Evolutionary conservation across 768 basidiomycete genomes (phyloP).

Genomic region (Lactarius quietus): DNA sequence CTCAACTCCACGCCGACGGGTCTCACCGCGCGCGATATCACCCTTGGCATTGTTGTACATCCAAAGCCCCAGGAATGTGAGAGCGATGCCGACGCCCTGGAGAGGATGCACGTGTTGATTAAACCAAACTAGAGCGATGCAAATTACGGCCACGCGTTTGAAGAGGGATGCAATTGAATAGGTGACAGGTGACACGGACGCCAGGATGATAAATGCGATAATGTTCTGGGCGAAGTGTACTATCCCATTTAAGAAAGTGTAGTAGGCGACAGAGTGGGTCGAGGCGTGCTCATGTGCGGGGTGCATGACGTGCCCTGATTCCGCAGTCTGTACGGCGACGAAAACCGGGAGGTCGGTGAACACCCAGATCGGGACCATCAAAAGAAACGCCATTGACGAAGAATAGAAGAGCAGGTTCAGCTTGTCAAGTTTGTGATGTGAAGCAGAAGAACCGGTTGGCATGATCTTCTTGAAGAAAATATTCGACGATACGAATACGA

Average conservation of each 20-base stretch:
- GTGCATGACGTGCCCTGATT: constrained; percentile 43
- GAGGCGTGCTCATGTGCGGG: constrained; percentile 44
- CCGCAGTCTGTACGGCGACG: constrained; percentile 40
- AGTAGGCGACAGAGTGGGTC: constrained; percentile 66
- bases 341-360: constrained; percentile 81
- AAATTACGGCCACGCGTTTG: constrained; percentile 97
- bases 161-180: constrained; percentile 98
- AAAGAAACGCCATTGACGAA: constrained; percentile 85
- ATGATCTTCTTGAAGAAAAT: constrained; percentile 99
- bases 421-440: constrained; percentile 87
- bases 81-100: constrained; percentile 83
- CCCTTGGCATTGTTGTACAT: constrained; percentile 95
- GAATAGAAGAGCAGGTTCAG: constrained; percentile 95
- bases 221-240: constrained; percentile 98
- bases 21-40: constrained; percentile 92
- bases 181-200: constrained; percentile 95
- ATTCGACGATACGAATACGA: constrained; percentile 96
- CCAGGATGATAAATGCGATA: constrained; percentile 94
- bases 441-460: constrained; percentile 48
- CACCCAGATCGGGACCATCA: constrained; percentile 96
- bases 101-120: constrained; percentile 78
- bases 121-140: constrained; percentile 97
- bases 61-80: constrained; percentile 89
- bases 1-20: constrained; percentile 74
- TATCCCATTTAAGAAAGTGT: constrained; percentile 91